Conservation (phyloP, 176 grass and related monocot genomes). For the Musa acuminata region DNA sequence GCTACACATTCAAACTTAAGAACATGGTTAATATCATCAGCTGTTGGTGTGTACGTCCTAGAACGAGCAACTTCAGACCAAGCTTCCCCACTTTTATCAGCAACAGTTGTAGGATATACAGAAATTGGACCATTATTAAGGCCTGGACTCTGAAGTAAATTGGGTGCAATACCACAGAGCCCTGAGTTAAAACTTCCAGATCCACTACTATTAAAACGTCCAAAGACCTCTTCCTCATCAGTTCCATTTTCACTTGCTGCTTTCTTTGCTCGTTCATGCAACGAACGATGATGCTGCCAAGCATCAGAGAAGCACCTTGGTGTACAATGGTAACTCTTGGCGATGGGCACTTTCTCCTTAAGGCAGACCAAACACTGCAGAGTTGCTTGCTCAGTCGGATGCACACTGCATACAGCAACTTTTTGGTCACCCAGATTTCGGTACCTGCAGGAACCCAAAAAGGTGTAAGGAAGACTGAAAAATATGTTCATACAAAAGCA, state of each 20-base stretch:
- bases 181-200: slow-evolving; percentile 39
- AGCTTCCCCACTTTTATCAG: slow-evolving; percentile 75
- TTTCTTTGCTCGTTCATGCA: slow-evolving; percentile 85
- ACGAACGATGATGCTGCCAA: slow-evolving; percentile 90
- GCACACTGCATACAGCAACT: slow-evolving; percentile 72
- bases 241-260: slow-evolving; percentile 72
- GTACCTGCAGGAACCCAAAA: slow-evolving; percentile 51
- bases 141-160: slow-evolving; percentile 44
- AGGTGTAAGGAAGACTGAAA: slow-evolving; percentile 5
- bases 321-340: slow-evolving; percentile 93
- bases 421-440: slow-evolving; percentile 86
- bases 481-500: neutral
- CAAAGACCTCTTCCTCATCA: slow-evolving; percentile 93
- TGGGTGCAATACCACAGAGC: slow-evolving; percentile 42
- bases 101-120: slow-evolving; percentile 22
- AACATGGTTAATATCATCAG: slow-evolving; percentile 95
- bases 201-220: slow-evolving; percentile 51
- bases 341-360: slow-evolving; percentile 91
- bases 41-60: slow-evolving; percentile 72
- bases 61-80: slow-evolving; percentile 80
- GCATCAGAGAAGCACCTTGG: slow-evolving; percentile 89
- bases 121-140: slow-evolving; percentile 29
- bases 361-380: slow-evolving; percentile 90
- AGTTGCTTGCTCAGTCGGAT: slow-evolving; percentile 85
- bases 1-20: slow-evolving; percentile 87